Evolutionary conservation across 2,329 filamentous ascomycete species (phyloP).

Genomic region (Atkinsonella texensis): DNA sequence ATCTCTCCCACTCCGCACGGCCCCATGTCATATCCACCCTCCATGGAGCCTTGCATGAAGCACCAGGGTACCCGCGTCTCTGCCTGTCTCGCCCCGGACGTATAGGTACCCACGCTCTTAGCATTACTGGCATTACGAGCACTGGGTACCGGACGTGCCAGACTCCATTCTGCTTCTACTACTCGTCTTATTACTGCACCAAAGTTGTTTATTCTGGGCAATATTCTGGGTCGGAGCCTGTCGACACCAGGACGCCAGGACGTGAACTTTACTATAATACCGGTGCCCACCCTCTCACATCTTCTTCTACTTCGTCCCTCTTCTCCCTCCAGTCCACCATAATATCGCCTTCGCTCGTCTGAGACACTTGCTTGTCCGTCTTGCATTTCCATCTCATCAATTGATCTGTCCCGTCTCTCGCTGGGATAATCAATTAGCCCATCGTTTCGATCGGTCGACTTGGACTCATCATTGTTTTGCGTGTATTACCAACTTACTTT

Average conservation of each 20-base stretch:
- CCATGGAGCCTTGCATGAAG: too few relatives aligned
- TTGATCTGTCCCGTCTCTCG: constrained; percentile 25
- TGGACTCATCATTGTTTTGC: not conserved
- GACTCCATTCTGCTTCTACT: too few relatives aligned
- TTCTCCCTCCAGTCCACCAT: not conserved
- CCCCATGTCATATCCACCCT: too few relatives aligned
- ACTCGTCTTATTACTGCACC: too few relatives aligned
- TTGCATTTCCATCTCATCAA: constrained; percentile 3
- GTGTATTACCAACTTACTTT: not conserved
- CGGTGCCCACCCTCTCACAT: constrained; percentile 6
- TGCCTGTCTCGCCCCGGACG: too few relatives aligned
- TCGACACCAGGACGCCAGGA: not conserved
- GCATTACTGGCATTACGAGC: too few relatives aligned
- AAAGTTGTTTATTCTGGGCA: constrained; percentile 1
- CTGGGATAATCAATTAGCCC: constrained; percentile 7
- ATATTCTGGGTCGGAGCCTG: not conserved
- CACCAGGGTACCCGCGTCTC: too few relatives aligned
- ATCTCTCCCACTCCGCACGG: too few relatives aligned
- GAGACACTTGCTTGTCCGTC: constrained; percentile 6
- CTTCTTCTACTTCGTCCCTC: not conserved
- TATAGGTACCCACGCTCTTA: too few relatives aligned
- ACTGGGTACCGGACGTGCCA: too few relatives aligned
- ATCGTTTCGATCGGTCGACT: constrained; percentile 3
- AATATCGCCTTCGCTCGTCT: constrained; percentile 3
- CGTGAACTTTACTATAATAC: constrained; percentile 6